Evolutionary conservation across 371 early-diverging fungal species (phyloP).

Genomic region (Nematocida sp.): DNA sequence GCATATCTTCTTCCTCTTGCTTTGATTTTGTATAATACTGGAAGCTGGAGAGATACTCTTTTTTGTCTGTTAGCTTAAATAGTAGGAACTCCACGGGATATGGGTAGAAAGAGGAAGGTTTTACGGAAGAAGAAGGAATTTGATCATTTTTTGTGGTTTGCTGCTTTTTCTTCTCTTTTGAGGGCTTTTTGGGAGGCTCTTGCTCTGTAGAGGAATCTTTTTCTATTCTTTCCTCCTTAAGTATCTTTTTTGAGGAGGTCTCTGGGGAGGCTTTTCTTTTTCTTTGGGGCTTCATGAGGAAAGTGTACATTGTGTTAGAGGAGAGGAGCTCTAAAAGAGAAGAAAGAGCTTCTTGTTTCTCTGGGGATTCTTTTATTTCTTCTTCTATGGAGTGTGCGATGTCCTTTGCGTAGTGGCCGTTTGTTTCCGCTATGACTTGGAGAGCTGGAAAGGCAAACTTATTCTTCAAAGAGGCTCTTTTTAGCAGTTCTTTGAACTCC

Average conservation of each 20-base stretch:
- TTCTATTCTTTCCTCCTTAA: not conserved
- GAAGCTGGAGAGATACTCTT: slow-evolving; percentile 10
- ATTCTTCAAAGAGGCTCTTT: slow-evolving; percentile 2
- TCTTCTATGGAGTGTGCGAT: slow-evolving; percentile 20
- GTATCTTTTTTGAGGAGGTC: not conserved
- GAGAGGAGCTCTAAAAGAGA: slow-evolving; percentile 6
- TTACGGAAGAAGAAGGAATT: not conserved
- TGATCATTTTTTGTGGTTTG: not conserved
- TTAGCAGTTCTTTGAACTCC: slow-evolving; percentile 25
- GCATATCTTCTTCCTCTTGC: not conserved
- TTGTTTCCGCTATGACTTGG: slow-evolving; percentile 44
- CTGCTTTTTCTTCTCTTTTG: not conserved
- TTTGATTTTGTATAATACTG: slow-evolving; percentile 20
- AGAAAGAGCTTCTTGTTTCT: slow-evolving; percentile 35
- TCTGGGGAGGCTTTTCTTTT: not conserved
- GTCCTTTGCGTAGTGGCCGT: slow-evolving; percentile 29
- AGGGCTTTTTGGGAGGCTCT: not conserved
- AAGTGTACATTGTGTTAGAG: slow-evolving; percentile 5
- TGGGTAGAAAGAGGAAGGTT: slow-evolving; percentile 13
- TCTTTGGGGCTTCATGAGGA: not conserved
- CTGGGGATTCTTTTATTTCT: not conserved
- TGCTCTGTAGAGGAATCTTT: not conserved
- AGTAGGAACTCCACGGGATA: slow-evolving; percentile 39
- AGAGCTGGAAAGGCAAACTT: slow-evolving; percentile 37
- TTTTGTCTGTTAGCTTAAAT: slow-evolving; percentile 34